Percentiles rank a stretch among this genome's conserved stretches.
phyloP scores from a whole-genome alignment of 2,329 filamentous ascomycete species.

The Aspergillus puulaauensis region DNA sequence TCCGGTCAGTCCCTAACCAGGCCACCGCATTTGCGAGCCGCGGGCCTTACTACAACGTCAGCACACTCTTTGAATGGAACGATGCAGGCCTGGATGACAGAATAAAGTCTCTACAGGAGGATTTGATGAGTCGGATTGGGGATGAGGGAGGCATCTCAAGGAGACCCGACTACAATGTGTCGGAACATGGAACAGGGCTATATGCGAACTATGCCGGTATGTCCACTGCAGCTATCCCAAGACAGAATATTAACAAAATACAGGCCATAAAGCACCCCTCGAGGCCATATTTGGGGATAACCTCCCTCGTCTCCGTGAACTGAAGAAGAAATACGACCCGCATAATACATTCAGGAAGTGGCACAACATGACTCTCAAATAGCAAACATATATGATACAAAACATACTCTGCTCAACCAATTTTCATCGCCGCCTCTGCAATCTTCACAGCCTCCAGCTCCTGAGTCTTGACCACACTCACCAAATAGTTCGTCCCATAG shows the following conservation, averaged over 20 bases:
- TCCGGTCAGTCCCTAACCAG: constrained; percentile 1
- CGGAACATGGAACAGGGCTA: neutral
- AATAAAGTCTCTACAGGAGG: constrained; percentile 51
- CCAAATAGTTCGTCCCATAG: constrained; percentile 26
- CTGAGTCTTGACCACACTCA: constrained; percentile 28
- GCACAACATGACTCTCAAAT: neutral
- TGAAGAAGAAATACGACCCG: neutral
- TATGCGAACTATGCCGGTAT: neutral
- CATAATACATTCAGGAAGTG: neutral
- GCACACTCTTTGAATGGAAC: constrained; percentile 10
- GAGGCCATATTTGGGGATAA: neutral
- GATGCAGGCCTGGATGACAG: constrained; percentile 11
- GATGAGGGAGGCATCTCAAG: no score
- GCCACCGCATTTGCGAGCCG: constrained; percentile 15
- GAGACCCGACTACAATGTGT: no score
- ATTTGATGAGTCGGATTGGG: constrained; percentile 33
- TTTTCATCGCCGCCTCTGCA: constrained; percentile 21
- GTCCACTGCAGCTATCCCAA: neutral
- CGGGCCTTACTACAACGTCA: constrained; percentile 14
- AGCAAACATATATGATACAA: neutral
- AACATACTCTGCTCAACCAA: neutral
- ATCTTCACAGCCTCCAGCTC: constrained; percentile 27
- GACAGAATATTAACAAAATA: neutral
- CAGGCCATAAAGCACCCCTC: neutral
- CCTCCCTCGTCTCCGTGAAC: neutral